Conservation (phyloP, 2,329 filamentous ascomycete species). For the Aureobasidium subglaciale region DNA sequence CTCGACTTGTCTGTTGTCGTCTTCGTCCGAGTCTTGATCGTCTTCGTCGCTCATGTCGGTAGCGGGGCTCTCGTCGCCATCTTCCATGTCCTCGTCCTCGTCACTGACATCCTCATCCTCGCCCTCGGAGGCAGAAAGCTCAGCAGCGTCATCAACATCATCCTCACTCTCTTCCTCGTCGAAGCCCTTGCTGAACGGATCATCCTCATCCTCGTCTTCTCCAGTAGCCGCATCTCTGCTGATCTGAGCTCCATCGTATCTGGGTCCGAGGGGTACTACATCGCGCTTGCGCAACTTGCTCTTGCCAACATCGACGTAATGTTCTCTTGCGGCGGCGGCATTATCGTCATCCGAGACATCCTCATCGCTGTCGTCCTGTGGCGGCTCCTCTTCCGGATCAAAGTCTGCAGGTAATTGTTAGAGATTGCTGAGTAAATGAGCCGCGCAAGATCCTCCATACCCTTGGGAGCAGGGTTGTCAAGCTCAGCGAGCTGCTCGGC, state of each 20-base stretch:
- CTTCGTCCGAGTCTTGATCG: conserved; percentile 22
- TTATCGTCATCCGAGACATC: conserved; percentile 43
- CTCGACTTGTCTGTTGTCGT: conserved; percentile 31
- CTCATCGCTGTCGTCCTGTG: conserved; percentile 50
- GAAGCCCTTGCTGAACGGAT: conserved; percentile 39
- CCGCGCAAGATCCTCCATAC: conserved; percentile 19
- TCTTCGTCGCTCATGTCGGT: conserved; percentile 41
- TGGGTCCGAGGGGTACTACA: conserved; percentile 60
- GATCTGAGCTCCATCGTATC: conserved; percentile 72
- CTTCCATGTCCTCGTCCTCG: conserved; percentile 23
- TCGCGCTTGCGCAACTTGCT: conserved; percentile 75
- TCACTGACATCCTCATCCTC: conserved; percentile 21
- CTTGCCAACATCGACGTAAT: conserved; percentile 77
- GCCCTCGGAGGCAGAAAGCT: conserved; percentile 33
- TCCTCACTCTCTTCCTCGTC: conserved; percentile 40
- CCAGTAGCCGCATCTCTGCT: conserved; percentile 58
- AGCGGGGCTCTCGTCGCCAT: conserved; percentile 35
- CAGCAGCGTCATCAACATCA: conserved; percentile 29
- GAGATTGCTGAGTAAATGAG: neutral
- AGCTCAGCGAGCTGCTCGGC: conserved; percentile 24
- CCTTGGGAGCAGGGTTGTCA: conserved; percentile 23
- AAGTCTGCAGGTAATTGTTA: conserved; percentile 51
- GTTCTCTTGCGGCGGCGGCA: conserved; percentile 60
- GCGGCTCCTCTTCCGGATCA: conserved; percentile 66
- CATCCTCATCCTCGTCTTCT: conserved; percentile 43